Percentiles rank a stretch among this genome's conserved stretches.
Evolutionary conservation across 495 filamentous ascomycete genomes (phyloP).

Genomic region (Oidiodendron maius): DNA sequence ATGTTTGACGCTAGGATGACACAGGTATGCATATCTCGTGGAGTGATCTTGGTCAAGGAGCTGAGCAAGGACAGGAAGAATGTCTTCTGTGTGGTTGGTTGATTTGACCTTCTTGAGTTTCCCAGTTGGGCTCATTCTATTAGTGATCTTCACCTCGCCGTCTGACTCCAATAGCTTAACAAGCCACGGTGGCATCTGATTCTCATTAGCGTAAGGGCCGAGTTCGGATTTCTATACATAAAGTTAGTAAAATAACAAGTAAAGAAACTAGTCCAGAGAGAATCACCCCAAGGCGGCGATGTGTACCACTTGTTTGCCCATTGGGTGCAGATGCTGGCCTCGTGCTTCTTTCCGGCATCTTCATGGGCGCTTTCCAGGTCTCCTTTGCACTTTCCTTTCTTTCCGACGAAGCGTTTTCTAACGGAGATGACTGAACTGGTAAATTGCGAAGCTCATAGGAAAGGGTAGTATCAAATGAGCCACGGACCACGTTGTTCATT

Average conservation of each 20-base stretch:
- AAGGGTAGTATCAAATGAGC: slow-evolving; percentile 14
- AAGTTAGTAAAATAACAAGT: slow-evolving; percentile 27
- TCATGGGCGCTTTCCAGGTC: slow-evolving; percentile 20
- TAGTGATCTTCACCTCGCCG: slow-evolving; percentile 47
- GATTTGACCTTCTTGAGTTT: slow-evolving; percentile 39
- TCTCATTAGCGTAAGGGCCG: slow-evolving; percentile 81
- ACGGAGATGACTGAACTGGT: slow-evolving; percentile 18
- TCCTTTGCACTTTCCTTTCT: slow-evolving; percentile 11
- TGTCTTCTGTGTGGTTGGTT: slow-evolving; percentile 54
- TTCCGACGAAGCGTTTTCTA: slow-evolving; percentile 2
- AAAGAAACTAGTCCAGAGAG: slow-evolving; percentile 6
- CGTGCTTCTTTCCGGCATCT: slow-evolving; percentile 18
- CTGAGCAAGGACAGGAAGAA: slow-evolving; percentile 69
- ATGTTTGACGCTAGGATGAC: slow-evolving; percentile 69
- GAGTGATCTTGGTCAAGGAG: slow-evolving; percentile 61
- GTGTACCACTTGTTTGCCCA: slow-evolving; percentile 8
- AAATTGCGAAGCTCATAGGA: slow-evolving; percentile 22
- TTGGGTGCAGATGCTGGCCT: slow-evolving; percentile 4
- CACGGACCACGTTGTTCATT: slow-evolving; percentile 6
- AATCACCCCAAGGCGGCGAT: slow-evolving; percentile 16
- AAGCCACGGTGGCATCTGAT: slow-evolving; percentile 81
- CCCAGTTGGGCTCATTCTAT: slow-evolving; percentile 48
- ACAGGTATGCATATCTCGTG: slow-evolving; percentile 69
- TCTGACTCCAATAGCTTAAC: slow-evolving; percentile 59
- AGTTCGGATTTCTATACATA: slow-evolving; percentile 52